These are phyloP conservation scores for Knoxia roxburghii DNA, from an alignment of 257 asterid genomes.

Conservation along the genomic window DNA sequence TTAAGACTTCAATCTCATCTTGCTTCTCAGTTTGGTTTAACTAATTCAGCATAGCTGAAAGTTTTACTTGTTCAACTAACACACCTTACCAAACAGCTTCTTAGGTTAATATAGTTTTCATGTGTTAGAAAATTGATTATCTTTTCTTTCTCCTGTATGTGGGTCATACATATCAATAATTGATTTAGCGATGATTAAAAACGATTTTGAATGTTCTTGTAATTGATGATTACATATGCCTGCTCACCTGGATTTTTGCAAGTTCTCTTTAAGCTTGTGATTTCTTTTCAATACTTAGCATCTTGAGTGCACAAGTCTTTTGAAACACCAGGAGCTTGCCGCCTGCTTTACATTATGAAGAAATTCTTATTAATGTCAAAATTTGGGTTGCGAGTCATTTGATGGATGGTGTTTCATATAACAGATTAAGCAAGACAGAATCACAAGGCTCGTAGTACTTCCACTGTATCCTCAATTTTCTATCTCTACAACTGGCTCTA, in stretches of 20 bases:
- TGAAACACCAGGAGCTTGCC: background rate
- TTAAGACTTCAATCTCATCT: background rate
- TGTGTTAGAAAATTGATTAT: background rate
- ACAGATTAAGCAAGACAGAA: slow-evolving; percentile 81
- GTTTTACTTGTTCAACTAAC: background rate
- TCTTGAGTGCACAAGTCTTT: background rate
- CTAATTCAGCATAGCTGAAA: background rate
- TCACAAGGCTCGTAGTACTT: slow-evolving; percentile 80
- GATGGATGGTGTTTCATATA: slow-evolving; percentile 2
- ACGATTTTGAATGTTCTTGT: background rate
- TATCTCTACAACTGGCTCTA: slow-evolving; percentile 93
- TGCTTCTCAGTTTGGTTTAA: background rate
- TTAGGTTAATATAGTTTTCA: background rate
- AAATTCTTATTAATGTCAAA: background rate
- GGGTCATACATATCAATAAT: background rate
- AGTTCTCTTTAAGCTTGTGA: background rate
- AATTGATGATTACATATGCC: background rate
- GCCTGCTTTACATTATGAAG: background rate
- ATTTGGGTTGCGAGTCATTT: background rate
- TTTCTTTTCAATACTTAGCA: background rate
- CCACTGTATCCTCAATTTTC: slow-evolving; percentile 97
- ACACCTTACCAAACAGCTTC: background rate
- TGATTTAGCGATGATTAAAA: background rate
- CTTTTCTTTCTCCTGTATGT: background rate
- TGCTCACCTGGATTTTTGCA: background rate